phyloP scores from a whole-genome alignment of 768 basidiomycete genomes.

The Lactifluus echinatus region DNA sequence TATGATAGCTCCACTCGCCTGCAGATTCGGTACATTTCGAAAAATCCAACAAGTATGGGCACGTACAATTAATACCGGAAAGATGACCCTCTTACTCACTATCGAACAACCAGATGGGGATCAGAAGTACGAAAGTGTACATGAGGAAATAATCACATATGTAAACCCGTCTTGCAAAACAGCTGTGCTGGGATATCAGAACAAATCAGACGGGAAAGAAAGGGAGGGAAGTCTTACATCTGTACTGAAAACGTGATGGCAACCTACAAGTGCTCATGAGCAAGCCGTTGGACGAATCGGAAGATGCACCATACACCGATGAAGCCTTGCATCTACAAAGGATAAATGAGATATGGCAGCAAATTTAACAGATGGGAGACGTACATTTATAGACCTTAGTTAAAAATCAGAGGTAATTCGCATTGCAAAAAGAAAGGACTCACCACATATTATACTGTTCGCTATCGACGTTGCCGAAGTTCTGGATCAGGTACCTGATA shows the following conservation, averaged over 20 bases:
- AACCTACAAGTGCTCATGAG: background rate
- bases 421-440: conserved; percentile 7
- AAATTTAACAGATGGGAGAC: background rate
- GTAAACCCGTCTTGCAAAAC: conserved; percentile 4
- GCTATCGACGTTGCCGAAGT: conserved; percentile 33
- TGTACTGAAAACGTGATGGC: background rate
- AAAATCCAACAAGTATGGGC: background rate
- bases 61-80: background rate
- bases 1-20: conserved; percentile 31
- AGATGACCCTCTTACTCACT: background rate
- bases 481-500: conserved; percentile 39
- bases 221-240: background rate
- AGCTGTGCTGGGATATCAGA: background rate
- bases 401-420: background rate
- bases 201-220: background rate
- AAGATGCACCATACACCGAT: background rate
- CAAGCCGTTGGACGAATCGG: background rate
- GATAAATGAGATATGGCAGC: conserved; percentile 21
- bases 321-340: background rate
- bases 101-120: background rate
- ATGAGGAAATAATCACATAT: background rate
- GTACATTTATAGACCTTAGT: conserved; percentile 20
- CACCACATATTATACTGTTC: conserved; percentile 36
- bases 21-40: background rate
- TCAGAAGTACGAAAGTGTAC: background rate